Evolutionary conservation across 257 asterid genomes (phyloP), one percentile per base, ranked within the genome.

Genomic region (Capsicum pubescens): DNA sequence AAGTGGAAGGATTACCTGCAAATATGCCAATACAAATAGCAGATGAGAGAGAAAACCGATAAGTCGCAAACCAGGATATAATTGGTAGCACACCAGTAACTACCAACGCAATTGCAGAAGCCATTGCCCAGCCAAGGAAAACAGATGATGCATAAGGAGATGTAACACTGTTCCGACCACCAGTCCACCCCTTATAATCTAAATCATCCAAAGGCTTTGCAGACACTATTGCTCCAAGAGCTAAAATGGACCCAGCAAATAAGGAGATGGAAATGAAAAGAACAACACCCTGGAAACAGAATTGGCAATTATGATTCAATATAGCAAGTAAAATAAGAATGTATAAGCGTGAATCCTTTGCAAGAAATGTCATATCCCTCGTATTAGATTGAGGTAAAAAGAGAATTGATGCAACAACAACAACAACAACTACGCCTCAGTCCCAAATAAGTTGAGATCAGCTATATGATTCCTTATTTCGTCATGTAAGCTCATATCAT

Each of bases 141-240:
- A 91, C 84, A 42, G 99, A 89, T 56, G 99, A 97, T 86, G 94
- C 94, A 89, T 97, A 97, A 36, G 99, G 99, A 83, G 99, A 95
- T 78, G 95, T 91, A 86, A 91, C 89, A 84, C 90, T 85, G 84
- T 88, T 90, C 85, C 86, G 91, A 87, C 91, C 89, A 82, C 95
- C 92, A 70, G 94, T 90, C 95, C 89, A 89, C 48, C 97, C 97
- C 87, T 88, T 93, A 89, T 93, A 93, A 66, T 91, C 89, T 84
- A 97, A 93, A 91, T 92, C 99, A 83, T 95, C 98, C 87, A 97
- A 90, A 80, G 99, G 99, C 91, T 93, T 95, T 81, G 98, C 98
- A 83, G 98, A 93, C 82, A 95, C 93, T 85, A 97, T 93, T 59
- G 95, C 97, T 78, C 99, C 99, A 84, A 97, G 98, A 79, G 94